A percentile compares a stretch with the other conserved stretches of the same genome.
These are phyloP conservation scores for Recurvomyces mirabilis DNA, from an alignment of 495 filamentous ascomycete genomes.

Conservation along the genomic window DNA sequence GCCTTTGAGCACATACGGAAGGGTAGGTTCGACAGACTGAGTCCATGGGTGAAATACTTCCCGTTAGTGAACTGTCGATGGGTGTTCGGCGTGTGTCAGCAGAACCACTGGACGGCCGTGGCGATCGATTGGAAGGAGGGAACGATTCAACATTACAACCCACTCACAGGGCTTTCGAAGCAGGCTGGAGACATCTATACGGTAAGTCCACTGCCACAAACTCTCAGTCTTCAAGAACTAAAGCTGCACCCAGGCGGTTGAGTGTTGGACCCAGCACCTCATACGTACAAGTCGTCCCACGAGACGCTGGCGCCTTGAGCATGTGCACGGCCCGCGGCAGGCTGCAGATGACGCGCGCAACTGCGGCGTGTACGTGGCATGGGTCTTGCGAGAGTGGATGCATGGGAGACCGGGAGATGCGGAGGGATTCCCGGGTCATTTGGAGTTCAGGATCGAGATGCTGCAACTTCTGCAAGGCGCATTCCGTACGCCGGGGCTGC, in stretches of 20 bases:
- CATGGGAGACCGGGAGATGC: not conserved
- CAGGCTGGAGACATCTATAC: not conserved
- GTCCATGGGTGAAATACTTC: too few relatives aligned
- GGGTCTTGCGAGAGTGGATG: not conserved
- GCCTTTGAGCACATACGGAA: too few relatives aligned
- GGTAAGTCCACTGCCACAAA: not conserved
- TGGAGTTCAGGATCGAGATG: constrained; percentile 1
- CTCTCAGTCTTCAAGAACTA: constrained; percentile 1
- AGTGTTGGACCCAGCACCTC: constrained; percentile 1
- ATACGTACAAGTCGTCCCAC: not conserved
- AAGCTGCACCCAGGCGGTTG: not conserved
- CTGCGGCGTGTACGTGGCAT: not conserved
- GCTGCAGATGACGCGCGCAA: not conserved
- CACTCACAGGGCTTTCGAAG: not conserved
- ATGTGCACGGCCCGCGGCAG: not conserved
- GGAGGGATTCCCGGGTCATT: not conserved
- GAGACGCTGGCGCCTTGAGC: not conserved
- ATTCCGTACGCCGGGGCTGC: constrained; percentile 1
- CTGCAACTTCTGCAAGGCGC: constrained; percentile 1
- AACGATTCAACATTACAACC: too few relatives aligned
- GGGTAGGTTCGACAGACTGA: too few relatives aligned
- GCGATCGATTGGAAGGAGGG: too few relatives aligned
- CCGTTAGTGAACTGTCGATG: too few relatives aligned
- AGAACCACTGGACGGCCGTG: too few relatives aligned
- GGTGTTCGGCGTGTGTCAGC: too few relatives aligned